Evolutionary conservation across 495 filamentous ascomycete species (phyloP).

Genomic region (Penicillium malachiteum): DNA sequence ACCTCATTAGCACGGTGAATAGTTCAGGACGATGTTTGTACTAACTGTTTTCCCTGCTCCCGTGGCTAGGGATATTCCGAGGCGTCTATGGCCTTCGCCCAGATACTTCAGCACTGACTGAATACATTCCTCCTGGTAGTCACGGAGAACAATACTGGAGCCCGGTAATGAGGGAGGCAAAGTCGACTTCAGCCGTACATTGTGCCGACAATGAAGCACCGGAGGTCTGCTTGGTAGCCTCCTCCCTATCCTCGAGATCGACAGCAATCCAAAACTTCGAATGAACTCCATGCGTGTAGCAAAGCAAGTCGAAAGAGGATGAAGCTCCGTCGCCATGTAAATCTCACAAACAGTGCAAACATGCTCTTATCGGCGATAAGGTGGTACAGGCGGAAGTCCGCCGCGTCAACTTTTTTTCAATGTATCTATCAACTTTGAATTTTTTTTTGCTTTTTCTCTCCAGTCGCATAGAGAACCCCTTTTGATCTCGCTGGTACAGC

Average conservation of each 20-base stretch:
- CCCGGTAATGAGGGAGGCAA: conserved; percentile 13
- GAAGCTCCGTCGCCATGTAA: neutral
- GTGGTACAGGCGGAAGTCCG: conserved; percentile 6
- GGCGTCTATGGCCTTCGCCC: conserved; percentile 68
- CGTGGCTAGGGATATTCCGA: conserved; percentile 89
- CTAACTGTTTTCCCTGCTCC: conserved; percentile 88
- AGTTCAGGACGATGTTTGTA: neutral
- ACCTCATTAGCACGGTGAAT: neutral
- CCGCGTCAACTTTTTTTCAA: neutral
- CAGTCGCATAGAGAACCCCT: neutral
- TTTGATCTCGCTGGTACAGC: conserved; percentile 10
- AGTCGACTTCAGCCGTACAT: conserved; percentile 32
- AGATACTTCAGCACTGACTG: conserved; percentile 75
- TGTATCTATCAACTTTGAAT: neutral
- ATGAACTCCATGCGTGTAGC: conserved; percentile 30
- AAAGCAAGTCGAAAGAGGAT: neutral
- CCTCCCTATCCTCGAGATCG: conserved; percentile 18
- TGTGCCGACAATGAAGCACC: neutral
- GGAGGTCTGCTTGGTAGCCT: conserved; percentile 5
- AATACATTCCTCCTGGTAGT: conserved; percentile 89
- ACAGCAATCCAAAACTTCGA: conserved; percentile 25
- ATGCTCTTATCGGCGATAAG: conserved; percentile 34
- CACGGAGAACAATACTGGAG: conserved; percentile 58
- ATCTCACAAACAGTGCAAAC: conserved; percentile 46
- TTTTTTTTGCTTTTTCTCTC: conserved; percentile 18